Conservation (phyloP, 768 basidiomycete species). For the Amanita jacksonii region DNA sequence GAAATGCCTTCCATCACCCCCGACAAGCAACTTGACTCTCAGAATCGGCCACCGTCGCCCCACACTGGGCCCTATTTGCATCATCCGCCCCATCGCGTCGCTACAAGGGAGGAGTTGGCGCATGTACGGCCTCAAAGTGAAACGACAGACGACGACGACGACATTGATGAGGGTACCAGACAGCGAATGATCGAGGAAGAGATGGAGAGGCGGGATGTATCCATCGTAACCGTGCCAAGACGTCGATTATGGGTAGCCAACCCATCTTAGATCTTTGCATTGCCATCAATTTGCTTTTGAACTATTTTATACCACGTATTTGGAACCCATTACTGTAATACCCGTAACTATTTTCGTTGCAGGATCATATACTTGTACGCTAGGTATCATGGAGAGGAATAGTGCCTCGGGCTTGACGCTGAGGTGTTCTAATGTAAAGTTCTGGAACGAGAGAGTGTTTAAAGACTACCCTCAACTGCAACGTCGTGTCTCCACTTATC, state of each 20-base stretch:
- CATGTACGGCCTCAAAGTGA: constrained; percentile 36
- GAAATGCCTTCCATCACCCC: constrained; percentile 11
- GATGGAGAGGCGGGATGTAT: constrained; percentile 73
- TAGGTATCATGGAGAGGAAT: no score
- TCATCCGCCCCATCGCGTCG: constrained; percentile 50
- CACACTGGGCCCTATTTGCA: constrained; percentile 54
- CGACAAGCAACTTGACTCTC: constrained; percentile 22
- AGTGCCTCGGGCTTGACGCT: no score
- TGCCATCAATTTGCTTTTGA: constrained; percentile 7
- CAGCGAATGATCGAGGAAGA: constrained; percentile 75
- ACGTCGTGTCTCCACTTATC: constrained; percentile 80
- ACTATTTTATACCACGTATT: constrained; percentile 3
- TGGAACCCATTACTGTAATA: constrained; percentile 6
- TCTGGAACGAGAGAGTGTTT: not conserved
- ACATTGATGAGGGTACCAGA: constrained; percentile 63
- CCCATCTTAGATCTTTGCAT: constrained; percentile 32
- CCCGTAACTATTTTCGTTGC: not conserved
- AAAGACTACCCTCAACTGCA: constrained; percentile 47
- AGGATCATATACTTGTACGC: no score
- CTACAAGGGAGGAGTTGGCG: constrained; percentile 32
- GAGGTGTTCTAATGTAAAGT: not conserved
- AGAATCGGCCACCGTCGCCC: constrained; percentile 1
- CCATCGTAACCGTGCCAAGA: constrained; percentile 71
- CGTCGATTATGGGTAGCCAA: constrained; percentile 70
- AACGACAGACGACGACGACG: constrained; percentile 53